Evolutionary conservation across 1,284 basidiomycete genomes (phyloP).

Genomic region (Ceratobasidium sp.): DNA sequence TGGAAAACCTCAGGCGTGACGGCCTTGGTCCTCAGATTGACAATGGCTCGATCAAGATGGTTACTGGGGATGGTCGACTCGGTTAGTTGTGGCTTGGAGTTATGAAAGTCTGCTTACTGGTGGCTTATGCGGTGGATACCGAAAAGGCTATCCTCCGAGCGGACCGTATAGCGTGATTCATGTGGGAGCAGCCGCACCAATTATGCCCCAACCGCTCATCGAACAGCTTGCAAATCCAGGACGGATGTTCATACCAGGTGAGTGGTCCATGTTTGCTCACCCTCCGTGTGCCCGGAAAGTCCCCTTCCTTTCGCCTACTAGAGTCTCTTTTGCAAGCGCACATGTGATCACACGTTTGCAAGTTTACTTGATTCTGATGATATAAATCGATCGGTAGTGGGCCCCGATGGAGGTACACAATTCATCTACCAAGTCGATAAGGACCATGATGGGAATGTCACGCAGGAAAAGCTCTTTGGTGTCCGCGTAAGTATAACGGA

Average conservation of each 20-base stretch:
- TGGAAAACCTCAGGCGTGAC: conserved; percentile 71
- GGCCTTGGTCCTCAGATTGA: conserved; percentile 54
- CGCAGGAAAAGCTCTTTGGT: conserved; percentile 73
- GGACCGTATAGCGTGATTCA: conserved; percentile 91
- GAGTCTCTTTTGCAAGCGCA: neutral
- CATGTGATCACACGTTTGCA: neutral
- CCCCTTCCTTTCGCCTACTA: neutral
- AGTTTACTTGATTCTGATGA: conserved; percentile 45
- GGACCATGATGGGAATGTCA: conserved; percentile 72
- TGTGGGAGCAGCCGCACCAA: conserved; percentile 90
- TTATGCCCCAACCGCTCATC: conserved; percentile 73
- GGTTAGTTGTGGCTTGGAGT: conserved; percentile 53
- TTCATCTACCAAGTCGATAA: conserved; percentile 83
- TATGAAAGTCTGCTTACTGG: neutral
- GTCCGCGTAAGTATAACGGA: conserved; percentile 67
- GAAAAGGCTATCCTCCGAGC: conserved; percentile 44
- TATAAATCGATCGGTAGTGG: conserved; percentile 59
- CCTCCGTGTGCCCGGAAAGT: neutral
- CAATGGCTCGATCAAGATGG: conserved; percentile 58
- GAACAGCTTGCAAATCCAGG: conserved; percentile 86
- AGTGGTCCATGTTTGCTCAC: conserved; percentile 15
- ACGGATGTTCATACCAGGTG: conserved; percentile 67
- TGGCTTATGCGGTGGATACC: neutral
- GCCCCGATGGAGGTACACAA: conserved; percentile 58
- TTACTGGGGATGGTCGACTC: conserved; percentile 81